phyloP scores from a whole-genome alignment of 495 filamentous ascomycete genomes.

The Podospora conica region DNA sequence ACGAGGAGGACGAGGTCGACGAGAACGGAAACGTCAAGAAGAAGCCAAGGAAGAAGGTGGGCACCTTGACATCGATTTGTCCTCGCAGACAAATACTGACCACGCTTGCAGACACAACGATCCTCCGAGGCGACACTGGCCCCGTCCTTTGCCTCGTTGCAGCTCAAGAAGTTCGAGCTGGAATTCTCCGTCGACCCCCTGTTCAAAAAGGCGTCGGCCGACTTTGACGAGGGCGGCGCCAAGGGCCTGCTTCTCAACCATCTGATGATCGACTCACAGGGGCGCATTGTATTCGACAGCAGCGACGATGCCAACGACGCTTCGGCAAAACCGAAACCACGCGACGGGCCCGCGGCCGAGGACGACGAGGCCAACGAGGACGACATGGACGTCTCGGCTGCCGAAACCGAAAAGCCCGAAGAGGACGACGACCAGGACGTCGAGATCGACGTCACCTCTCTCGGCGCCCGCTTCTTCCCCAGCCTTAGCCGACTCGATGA shows the following conservation, averaged over 20 bases:
- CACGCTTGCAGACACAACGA: conserved; percentile 44
- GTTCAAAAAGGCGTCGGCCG: conserved; percentile 96
- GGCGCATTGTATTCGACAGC: conserved; percentile 95
- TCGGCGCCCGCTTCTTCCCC: conserved; percentile 81
- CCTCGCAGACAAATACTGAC: not conserved
- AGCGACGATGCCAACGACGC: conserved; percentile 80
- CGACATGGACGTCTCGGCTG: conserved; percentile 34
- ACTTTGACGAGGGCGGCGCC: conserved; percentile 97
- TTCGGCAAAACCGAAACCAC: conserved; percentile 21
- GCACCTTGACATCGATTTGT: not conserved
- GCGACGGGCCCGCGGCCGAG: conserved; percentile 35
- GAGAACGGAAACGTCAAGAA: conserved; percentile 70
- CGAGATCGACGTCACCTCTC: conserved; percentile 68
- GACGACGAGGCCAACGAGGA: conserved; percentile 45
- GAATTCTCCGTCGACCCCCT: conserved; percentile 96
- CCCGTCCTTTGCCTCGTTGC: conserved; percentile 76
- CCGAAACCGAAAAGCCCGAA: conserved; percentile 31
- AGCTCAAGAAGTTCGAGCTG: conserved; percentile 94
- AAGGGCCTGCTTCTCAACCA: conserved; percentile 95
- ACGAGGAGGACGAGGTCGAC: conserved; percentile 71
- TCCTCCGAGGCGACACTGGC: conserved; percentile 90
- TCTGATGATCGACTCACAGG: conserved; percentile 82
- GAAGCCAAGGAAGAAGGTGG: conserved; percentile 63
- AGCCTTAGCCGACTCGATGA: conserved; percentile 68
- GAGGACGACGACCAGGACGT: conserved; percentile 43